Conservation (phyloP, 1,284 basidiomycete genomes). For the Papiliotrema fonsecae region DNA sequence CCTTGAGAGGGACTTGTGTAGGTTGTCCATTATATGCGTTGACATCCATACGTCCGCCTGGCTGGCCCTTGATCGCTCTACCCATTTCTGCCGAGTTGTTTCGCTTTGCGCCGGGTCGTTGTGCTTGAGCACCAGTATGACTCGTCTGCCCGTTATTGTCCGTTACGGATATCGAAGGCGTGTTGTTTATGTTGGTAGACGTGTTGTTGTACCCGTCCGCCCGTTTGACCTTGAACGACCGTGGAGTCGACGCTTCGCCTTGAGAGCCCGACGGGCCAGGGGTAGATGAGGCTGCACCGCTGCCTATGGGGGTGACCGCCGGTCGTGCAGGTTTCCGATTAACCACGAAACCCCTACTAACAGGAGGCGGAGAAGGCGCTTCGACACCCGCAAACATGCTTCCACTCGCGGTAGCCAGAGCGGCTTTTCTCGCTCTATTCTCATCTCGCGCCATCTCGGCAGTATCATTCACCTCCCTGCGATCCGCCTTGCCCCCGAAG, state of each 20-base stretch:
- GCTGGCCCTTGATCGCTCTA: too few relatives aligned
- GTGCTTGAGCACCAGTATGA: too few relatives aligned
- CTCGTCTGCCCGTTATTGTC: too few relatives aligned
- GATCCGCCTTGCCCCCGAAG: conserved; percentile 16
- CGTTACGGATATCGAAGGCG: not conserved
- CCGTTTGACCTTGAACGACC: conserved; percentile 23
- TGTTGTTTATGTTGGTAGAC: not conserved
- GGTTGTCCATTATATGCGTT: too few relatives aligned
- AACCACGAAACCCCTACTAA: conserved; percentile 24
- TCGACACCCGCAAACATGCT: conserved; percentile 39
- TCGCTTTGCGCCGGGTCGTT: too few relatives aligned
- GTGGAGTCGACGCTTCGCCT: not conserved
- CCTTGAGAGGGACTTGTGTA: too few relatives aligned
- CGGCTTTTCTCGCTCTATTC: conserved; percentile 41
- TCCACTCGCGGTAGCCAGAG: conserved; percentile 34
- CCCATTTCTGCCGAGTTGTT: too few relatives aligned
- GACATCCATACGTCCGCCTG: too few relatives aligned
- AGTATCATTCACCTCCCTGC: conserved; percentile 17
- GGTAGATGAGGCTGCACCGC: not conserved
- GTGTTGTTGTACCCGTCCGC: not conserved
- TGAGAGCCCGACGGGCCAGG: not conserved
- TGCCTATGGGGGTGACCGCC: too few relatives aligned
- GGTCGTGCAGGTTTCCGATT: conserved; percentile 9
- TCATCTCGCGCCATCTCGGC: conserved; percentile 30
- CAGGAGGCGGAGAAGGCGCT: conserved; percentile 13